These are phyloP conservation scores for Colletotrichum eleusines DNA, from an alignment of 2,329 filamentous ascomycete genomes.

Conservation along the genomic window DNA sequence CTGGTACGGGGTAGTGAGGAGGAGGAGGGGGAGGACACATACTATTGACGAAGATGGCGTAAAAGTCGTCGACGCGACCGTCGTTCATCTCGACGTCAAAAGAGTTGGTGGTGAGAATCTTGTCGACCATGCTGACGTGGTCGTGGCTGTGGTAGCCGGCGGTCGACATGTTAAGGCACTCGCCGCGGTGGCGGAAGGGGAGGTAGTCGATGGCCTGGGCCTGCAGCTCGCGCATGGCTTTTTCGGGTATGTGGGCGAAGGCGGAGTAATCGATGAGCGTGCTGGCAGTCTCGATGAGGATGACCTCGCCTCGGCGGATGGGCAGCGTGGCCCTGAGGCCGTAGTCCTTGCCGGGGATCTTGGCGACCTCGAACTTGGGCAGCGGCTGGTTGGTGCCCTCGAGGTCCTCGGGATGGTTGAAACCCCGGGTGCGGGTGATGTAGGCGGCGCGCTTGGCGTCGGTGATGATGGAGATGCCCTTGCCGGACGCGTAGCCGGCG, in stretches of 20 bases:
- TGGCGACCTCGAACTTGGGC: slow-evolving; percentile 50
- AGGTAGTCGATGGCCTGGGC: slow-evolving; percentile 49
- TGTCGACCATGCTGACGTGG: slow-evolving; percentile 49
- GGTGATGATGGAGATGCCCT: slow-evolving; percentile 56
- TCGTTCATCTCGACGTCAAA: slow-evolving; percentile 53
- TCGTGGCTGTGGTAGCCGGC: slow-evolving; percentile 48
- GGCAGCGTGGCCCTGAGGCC: slow-evolving; percentile 52
- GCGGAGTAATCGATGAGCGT: slow-evolving; percentile 55
- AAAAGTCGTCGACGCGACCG: slow-evolving; percentile 49
- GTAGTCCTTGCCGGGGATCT: slow-evolving; percentile 59
- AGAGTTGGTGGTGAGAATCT: slow-evolving; percentile 54
- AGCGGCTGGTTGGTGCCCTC: slow-evolving; percentile 44
- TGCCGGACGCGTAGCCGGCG: slow-evolving; percentile 49
- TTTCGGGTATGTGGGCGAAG: slow-evolving; percentile 48
- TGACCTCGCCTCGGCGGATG: slow-evolving; percentile 53
- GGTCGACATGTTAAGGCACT: slow-evolving; percentile 54
- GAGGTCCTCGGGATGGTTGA: slow-evolving; percentile 45
- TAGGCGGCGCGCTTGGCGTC: slow-evolving; percentile 49
- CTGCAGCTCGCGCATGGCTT: slow-evolving; percentile 51
- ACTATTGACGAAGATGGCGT: slow-evolving; percentile 56
- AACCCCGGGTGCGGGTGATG: slow-evolving; percentile 47
- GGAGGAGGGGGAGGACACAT: slow-evolving; percentile 18
- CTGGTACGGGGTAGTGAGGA: not conserved
- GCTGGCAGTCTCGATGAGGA: slow-evolving; percentile 55
- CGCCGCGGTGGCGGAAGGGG: slow-evolving; percentile 47